Evolutionary conservation across 2,329 filamentous ascomycete species (phyloP), one percentile per base, ranked within the genome.

Genomic region (Hymenoscyphus fraxineus): DNA sequence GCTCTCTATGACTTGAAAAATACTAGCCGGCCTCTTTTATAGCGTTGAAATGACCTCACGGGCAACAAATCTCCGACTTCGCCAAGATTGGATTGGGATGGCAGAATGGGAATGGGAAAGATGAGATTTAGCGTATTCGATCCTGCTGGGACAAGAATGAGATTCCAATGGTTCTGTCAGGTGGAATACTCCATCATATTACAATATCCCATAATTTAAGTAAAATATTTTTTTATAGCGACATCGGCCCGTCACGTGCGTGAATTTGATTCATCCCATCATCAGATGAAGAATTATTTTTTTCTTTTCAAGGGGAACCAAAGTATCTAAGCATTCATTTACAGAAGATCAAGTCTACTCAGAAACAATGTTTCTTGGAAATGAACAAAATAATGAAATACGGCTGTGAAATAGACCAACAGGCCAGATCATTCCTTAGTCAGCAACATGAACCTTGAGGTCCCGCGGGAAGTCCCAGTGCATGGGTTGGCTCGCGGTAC

Each of bases 191-290:
- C 47, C 22, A 54, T 54, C 1, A n/a, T 22, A 27, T 10, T 22
- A 13, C 22, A 6, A 7, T 15, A 44, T 44, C 41, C 16, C 6
- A 61, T 58, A 63, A 22, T 63, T 41, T 3, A 58, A 40, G 12
- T 47, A 32, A 15, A 19, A 38, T 35, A 62, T 58, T 55, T 62
- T 60, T 51, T 19, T 55, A 32, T 58, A 44, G 61, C 54, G 55
- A 55, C 27, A 64, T 61, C 61, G 64, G 59, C 41, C 39, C 10
- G 27, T 59, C 64, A 64, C 59, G 59, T 61, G 59, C 9, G n/a
- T 54, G 10, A 4, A 54, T 5, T 54, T 3, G 27, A 27, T 27
- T 54, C 19, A 10, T 35, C 35, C 35, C 35, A 54, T 12, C n/a
- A 12, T 54, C 7, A 27, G 19, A 54, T 15, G 2, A 27, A 54